phyloP scores from a whole-genome alignment of 2,329 filamentous ascomycete genomes.

The Colletotrichum spinosum region DNA sequence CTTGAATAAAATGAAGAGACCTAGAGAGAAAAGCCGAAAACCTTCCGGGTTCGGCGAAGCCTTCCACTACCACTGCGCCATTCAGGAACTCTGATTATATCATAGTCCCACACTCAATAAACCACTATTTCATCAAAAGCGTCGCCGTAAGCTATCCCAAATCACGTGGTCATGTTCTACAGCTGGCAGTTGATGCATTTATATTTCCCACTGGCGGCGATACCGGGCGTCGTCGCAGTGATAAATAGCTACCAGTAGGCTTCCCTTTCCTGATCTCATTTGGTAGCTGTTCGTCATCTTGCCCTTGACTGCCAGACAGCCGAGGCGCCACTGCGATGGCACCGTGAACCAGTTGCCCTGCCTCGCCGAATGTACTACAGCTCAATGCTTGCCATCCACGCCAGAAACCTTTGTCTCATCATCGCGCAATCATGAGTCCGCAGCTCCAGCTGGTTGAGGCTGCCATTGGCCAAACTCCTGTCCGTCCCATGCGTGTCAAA shows the following conservation, averaged over 20 bases:
- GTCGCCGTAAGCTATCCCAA: no score
- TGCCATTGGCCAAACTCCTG: slow-evolving; percentile 37
- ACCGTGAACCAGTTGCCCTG: slow-evolving; percentile 2
- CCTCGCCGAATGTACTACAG: slow-evolving; percentile 20
- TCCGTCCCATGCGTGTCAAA: slow-evolving; percentile 37
- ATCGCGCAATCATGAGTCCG: slow-evolving; percentile 32
- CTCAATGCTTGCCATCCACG: slow-evolving; percentile 32
- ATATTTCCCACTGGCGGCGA: no score
- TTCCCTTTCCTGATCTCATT: background rate
- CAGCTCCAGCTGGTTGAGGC: slow-evolving; percentile 26
- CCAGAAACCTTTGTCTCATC: slow-evolving; percentile 28
- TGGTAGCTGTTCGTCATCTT: slow-evolving; percentile 3
- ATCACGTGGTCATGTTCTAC: no score
- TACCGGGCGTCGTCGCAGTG: no score
- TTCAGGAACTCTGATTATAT: no score
- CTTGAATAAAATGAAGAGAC: background rate
- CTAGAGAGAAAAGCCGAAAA: background rate
- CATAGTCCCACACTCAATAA: no score
- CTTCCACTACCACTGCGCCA: no score
- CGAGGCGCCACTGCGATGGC: background rate
- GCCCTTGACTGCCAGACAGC: background rate
- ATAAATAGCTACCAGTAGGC: no score
- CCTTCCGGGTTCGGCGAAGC: no score
- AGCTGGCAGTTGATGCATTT: no score
- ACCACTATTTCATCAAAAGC: no score